phyloP scores from a whole-genome alignment of 805 yeast species.

The Martiniozyma abietophila region DNA sequence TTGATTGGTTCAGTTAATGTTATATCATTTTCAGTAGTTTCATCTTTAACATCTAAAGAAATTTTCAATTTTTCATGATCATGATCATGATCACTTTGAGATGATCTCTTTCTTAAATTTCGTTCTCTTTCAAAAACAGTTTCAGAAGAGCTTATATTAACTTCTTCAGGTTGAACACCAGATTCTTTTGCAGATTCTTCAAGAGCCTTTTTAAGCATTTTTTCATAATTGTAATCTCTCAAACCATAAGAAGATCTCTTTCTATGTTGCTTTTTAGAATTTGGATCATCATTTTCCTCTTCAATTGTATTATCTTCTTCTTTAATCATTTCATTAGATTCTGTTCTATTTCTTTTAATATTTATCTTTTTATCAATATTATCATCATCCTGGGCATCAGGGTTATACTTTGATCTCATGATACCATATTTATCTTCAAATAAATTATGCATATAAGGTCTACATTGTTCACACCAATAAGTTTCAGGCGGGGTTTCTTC shows the following conservation, averaged over 20 bases:
- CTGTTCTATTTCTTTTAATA: conserved; percentile 9
- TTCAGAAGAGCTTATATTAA: conserved; percentile 26
- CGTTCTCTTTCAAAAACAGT: conserved; percentile 20
- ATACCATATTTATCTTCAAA: conserved; percentile 39
- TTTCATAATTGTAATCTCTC: conserved; percentile 29
- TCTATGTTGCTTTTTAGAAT: conserved; percentile 7
- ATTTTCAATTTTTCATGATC: no score
- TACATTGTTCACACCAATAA: conserved; percentile 90
- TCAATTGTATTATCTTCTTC: conserved; percentile 1
- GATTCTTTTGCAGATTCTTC: conserved; percentile 49
- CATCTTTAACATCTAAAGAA: no score
- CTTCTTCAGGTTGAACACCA: conserved; percentile 31
- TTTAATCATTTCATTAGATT: conserved; percentile 7
- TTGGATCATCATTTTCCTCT: conserved; percentile 8
- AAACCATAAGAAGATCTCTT: conserved; percentile 10
- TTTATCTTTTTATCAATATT: conserved; percentile 8
- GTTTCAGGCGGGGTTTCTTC: conserved; percentile 80
- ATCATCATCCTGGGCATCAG: conserved; percentile 21
- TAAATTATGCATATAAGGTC: conserved; percentile 68
- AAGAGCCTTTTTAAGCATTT: conserved; percentile 34
- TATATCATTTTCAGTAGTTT: no score
- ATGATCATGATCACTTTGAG: no score
- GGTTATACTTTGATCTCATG: conserved; percentile 37
- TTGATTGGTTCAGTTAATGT: conserved; percentile 3
- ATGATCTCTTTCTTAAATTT: conserved; percentile 16